These are phyloP conservation scores for Kondoa malvinella DNA, from an alignment of 768 basidiomycete species.

Conservation along the genomic window DNA sequence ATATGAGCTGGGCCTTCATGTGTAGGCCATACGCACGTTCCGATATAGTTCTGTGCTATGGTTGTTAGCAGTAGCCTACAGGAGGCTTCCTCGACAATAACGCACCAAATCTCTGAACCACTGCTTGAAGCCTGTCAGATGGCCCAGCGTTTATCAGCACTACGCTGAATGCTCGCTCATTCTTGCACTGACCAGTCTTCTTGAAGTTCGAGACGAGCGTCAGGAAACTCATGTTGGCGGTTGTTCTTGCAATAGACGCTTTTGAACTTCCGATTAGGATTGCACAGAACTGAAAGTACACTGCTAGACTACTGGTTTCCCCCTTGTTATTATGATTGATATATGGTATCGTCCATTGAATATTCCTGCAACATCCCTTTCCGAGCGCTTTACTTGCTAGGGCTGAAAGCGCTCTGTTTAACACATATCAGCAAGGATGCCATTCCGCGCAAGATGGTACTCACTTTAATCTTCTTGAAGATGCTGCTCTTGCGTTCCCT, in stretches of 20 bases:
- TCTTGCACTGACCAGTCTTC: background rate
- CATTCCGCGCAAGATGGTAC: background rate
- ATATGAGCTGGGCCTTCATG: too few relatives aligned
- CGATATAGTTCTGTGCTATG: background rate
- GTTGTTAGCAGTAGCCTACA: background rate
- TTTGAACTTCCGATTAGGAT: too few relatives aligned
- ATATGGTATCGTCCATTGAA: too few relatives aligned
- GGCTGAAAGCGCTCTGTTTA: background rate
- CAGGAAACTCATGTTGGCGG: background rate
- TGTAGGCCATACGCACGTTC: background rate
- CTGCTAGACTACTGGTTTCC: too few relatives aligned
- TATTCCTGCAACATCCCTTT: too few relatives aligned
- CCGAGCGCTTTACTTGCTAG: too few relatives aligned
- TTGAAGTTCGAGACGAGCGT: background rate
- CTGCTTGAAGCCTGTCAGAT: background rate
- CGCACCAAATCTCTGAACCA: background rate
- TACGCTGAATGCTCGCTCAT: too few relatives aligned
- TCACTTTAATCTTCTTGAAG: background rate
- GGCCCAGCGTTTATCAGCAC: background rate
- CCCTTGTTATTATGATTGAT: too few relatives aligned
- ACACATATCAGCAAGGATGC: background rate
- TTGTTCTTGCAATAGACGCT: too few relatives aligned
- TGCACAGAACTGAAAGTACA: too few relatives aligned
- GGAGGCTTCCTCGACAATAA: background rate
- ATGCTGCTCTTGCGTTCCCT: background rate